phyloP scores from a whole-genome alignment of 202 grass and related monocot genomes.

The Panicum hallii region DNA sequence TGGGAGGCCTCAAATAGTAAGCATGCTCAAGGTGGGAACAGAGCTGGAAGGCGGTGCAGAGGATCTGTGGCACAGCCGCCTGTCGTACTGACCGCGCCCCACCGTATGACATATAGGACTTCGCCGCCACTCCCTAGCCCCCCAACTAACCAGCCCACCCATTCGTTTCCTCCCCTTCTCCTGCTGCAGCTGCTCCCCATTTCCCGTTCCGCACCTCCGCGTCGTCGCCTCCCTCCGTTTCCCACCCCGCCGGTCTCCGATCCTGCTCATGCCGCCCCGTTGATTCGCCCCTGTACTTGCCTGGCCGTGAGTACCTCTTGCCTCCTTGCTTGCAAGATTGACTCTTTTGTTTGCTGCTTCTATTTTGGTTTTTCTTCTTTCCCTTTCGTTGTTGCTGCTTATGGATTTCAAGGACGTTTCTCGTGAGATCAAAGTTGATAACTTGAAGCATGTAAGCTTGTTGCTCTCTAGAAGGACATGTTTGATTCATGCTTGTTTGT shows the following conservation, averaged over 20 bases:
- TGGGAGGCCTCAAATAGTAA: not conserved
- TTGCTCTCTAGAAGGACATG: not conserved
- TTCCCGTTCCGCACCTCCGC: conserved; percentile 34
- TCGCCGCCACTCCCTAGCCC: conserved; percentile 39
- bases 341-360: not conserved
- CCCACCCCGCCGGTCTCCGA: conserved; percentile 18
- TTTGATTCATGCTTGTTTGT: not conserved
- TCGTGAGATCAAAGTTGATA: conserved; percentile 4
- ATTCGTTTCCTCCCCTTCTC: not conserved
- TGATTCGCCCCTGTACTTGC: conserved; percentile 1
- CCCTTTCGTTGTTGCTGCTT: not conserved
- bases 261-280: conserved; percentile 11
- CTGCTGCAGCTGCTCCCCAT: not conserved
- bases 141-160: conserved; percentile 20
- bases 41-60: conserved; percentile 25
- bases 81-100: conserved; percentile 39
- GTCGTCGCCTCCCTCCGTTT: conserved; percentile 5
- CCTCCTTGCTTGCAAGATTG: not conserved
- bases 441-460: not conserved
- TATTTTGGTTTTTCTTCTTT: not conserved
- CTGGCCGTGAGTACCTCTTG: conserved; percentile 39
- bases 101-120: conserved; percentile 46
- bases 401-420: not conserved
- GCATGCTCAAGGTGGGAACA: not conserved
- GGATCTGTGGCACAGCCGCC: conserved; percentile 40